A percentile compares a stretch with the other conserved stretches of the same genome.
Conservation (phyloP, 179 eudicot species). For the Silene vulgaris region DNA sequence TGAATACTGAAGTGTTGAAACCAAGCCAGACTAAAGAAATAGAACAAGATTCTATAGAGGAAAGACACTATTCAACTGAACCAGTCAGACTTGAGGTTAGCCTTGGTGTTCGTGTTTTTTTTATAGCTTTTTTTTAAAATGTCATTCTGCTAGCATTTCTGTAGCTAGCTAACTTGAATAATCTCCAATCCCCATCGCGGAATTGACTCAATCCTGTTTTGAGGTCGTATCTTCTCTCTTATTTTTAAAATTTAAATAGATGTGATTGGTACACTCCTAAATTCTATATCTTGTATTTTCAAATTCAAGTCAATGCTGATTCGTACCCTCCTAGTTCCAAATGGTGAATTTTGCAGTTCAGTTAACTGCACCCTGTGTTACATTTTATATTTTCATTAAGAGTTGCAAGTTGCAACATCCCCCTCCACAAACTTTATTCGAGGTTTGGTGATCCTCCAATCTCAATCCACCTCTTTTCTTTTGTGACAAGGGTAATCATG, state of each 20-base stretch:
- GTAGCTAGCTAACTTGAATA: conserved; percentile 11
- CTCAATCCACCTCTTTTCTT: neutral
- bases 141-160: conserved; percentile 12
- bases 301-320: too few species aligned
- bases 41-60: conserved; percentile 27
- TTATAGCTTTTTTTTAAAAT: neutral
- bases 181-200: neutral
- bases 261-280: too few species aligned
- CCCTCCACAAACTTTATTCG: too few species aligned
- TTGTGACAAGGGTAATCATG: neutral
- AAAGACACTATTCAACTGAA: conserved; percentile 29
- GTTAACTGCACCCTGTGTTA: too few species aligned
- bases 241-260: neutral
- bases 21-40: conserved; percentile 23
- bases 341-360: too few species aligned
- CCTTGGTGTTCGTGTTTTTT: neutral
- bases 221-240: neutral
- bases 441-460: too few species aligned
- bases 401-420: too few species aligned
- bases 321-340: too few species aligned
- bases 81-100: conserved; percentile 39
- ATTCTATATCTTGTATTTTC: too few species aligned
- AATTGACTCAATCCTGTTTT: neutral
- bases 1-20: conserved; percentile 24
- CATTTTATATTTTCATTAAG: too few species aligned